A percentile compares a stretch with the other conserved stretches of the same genome.
These are phyloP conservation scores for Zygoascus biomembranicola DNA, from an alignment of 805 yeast species.

Conservation along the genomic window DNA sequence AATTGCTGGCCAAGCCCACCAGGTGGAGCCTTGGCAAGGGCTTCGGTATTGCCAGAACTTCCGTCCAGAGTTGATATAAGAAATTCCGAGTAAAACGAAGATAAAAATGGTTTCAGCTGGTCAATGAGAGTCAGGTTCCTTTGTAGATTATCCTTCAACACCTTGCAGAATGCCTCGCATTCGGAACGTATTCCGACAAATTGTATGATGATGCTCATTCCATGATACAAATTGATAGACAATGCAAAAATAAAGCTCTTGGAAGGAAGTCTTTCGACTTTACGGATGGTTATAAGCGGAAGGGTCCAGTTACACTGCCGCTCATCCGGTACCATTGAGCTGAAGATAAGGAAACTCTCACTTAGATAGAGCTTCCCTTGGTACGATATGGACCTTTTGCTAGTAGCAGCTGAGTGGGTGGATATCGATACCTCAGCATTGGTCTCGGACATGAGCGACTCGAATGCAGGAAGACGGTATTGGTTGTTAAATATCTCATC, in stretches of 20 bases:
- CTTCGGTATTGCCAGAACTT: conserved; percentile 19
- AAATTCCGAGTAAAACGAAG: conserved; percentile 78
- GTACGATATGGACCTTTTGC: conserved; percentile 10
- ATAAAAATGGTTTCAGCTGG: conserved; percentile 54
- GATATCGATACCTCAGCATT: conserved; percentile 51
- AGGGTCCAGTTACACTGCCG: conserved; percentile 59
- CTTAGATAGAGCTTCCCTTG: conserved; percentile 59
- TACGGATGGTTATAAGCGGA: conserved; percentile 69
- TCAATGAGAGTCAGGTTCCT: conserved; percentile 56
- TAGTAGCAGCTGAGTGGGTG: conserved; percentile 4
- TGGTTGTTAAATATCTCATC: conserved; percentile 65
- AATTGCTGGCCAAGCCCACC: conserved; percentile 84
- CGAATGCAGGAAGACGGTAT: conserved; percentile 64
- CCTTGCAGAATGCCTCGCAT: conserved; percentile 72
- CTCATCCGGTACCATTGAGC: conserved; percentile 54
- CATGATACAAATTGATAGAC: conserved; percentile 59
- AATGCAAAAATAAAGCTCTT: conserved; percentile 71
- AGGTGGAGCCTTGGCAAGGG: conserved; percentile 38
- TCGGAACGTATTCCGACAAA: conserved; percentile 72
- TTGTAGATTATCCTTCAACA: conserved; percentile 51
- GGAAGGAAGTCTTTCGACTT: conserved; percentile 80
- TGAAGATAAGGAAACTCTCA: conserved; percentile 65
- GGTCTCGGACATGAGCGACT: conserved; percentile 54
- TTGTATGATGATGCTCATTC: conserved; percentile 54
- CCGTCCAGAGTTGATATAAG: conserved; percentile 39